Evolutionary conservation across 169 alveolate species (phyloP).

Genomic region (Plasmodium cynomolgi): DNA sequence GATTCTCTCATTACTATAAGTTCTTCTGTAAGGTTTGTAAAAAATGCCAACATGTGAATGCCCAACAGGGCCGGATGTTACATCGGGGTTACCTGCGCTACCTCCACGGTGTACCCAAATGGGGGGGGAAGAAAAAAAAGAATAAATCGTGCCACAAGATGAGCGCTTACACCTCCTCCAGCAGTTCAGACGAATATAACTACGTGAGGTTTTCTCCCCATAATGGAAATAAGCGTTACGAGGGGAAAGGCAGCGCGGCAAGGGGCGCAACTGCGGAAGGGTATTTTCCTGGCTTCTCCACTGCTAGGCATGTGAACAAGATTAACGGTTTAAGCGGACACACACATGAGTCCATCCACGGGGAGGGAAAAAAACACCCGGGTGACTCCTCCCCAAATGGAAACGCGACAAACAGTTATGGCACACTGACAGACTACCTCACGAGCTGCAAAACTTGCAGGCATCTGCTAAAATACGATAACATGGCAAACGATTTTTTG

Average conservation of each 20-base stretch:
- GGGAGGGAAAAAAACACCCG: background rate
- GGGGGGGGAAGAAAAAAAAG: background rate
- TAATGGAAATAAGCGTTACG: background rate
- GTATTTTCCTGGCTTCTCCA: background rate
- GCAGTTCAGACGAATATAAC: conserved; percentile 32
- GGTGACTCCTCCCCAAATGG: background rate
- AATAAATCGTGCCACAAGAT: background rate
- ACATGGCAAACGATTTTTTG: conserved; percentile 37
- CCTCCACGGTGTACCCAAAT: background rate
- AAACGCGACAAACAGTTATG: background rate
- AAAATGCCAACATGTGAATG: conserved; percentile 7
- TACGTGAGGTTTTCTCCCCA: background rate
- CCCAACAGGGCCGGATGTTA: background rate
- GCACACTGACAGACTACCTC: background rate
- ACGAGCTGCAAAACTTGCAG: conserved; percentile 45
- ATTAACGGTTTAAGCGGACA: background rate
- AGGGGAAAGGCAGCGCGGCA: background rate
- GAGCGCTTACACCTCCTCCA: conserved; percentile 3
- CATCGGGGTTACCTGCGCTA: conserved; percentile 13
- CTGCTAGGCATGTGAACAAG: background rate
- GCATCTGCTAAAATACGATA: conserved; percentile 24
- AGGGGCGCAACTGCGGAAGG: background rate
- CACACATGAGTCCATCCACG: background rate
- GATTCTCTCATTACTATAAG: background rate
- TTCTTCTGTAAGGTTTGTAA: conserved; percentile 51